These are phyloP conservation scores for Ogataea ramenticola DNA, from an alignment of 805 yeast genomes.

Conservation along the genomic window DNA sequence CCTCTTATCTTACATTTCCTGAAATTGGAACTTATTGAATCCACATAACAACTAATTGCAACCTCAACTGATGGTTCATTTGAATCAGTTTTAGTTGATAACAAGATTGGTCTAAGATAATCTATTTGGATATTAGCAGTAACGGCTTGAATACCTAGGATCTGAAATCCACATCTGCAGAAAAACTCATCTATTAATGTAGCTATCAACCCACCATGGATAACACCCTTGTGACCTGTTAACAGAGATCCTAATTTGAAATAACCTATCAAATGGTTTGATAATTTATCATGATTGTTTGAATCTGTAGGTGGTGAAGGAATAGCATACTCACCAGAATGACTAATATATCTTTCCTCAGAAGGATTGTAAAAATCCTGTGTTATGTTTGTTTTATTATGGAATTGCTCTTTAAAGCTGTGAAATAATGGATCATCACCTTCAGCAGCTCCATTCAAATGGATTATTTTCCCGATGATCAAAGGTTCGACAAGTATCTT, in stretches of 20 bases:
- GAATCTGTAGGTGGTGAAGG: neutral
- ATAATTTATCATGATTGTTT: slow-evolving; percentile 1
- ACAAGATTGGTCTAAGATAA: slow-evolving; percentile 24
- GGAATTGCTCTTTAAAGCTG: neutral
- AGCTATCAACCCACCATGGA: slow-evolving; percentile 49
- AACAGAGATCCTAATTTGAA: slow-evolving; percentile 39
- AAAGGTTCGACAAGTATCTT: slow-evolving; percentile 8
- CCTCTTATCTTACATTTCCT: neutral
- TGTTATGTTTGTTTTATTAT: neutral
- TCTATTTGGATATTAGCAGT: slow-evolving; percentile 39
- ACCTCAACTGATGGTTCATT: slow-evolving; percentile 7
- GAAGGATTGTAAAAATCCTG: neutral
- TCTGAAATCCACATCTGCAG: slow-evolving; percentile 35
- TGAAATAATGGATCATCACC: neutral
- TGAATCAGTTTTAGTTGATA: neutral
- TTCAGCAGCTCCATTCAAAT: neutral
- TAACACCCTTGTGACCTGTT: slow-evolving; percentile 40
- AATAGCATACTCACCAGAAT: neutral
- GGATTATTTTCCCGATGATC: neutral
- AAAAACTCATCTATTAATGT: slow-evolving; percentile 46
- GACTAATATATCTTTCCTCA: neutral
- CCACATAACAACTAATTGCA: slow-evolving; percentile 16
- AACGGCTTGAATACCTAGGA: slow-evolving; percentile 32
- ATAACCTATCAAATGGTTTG: slow-evolving; percentile 36
- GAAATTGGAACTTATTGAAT: slow-evolving; percentile 1